These are phyloP conservation scores for Talaromyces sp. DNA, from an alignment of 2,329 filamentous ascomycete genomes.

Conservation along the genomic window DNA sequence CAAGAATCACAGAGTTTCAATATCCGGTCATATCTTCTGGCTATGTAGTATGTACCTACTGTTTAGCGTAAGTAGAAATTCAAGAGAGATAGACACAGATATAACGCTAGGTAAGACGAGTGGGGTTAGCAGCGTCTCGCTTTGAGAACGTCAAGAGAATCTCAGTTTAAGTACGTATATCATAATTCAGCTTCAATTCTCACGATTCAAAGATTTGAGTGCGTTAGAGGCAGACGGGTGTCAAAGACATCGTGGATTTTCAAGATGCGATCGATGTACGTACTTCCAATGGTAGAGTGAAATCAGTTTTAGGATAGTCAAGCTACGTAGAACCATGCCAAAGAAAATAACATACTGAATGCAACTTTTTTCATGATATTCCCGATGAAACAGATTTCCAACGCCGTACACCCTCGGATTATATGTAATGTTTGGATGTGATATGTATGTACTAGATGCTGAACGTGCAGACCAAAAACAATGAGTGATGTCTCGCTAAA, in stretches of 20 bases:
- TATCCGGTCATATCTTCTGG: background rate
- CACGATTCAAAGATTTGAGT: too few species aligned
- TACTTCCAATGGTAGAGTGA: too few species aligned
- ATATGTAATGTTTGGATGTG: background rate
- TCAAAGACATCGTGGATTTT: too few species aligned
- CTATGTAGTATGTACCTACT: background rate
- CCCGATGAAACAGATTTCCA: background rate
- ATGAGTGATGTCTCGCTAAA: background rate
- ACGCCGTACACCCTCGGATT: background rate
- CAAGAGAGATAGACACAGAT: background rate
- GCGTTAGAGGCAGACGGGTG: too few species aligned
- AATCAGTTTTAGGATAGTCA: too few species aligned
- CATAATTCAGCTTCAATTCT: too few species aligned
- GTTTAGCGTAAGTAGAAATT: background rate
- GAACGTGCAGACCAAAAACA: background rate
- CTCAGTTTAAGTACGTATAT: too few species aligned
- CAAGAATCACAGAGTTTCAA: background rate
- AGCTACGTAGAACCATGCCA: background rate
- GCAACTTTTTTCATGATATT: background rate
- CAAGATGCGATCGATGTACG: background rate
- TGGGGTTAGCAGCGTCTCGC: background rate
- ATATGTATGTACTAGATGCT: background rate
- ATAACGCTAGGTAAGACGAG: background rate
- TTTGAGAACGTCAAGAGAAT: background rate
- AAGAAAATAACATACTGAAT: background rate